Conservation (phyloP, 306 rosid genomes). For the Delonix regia region DNA sequence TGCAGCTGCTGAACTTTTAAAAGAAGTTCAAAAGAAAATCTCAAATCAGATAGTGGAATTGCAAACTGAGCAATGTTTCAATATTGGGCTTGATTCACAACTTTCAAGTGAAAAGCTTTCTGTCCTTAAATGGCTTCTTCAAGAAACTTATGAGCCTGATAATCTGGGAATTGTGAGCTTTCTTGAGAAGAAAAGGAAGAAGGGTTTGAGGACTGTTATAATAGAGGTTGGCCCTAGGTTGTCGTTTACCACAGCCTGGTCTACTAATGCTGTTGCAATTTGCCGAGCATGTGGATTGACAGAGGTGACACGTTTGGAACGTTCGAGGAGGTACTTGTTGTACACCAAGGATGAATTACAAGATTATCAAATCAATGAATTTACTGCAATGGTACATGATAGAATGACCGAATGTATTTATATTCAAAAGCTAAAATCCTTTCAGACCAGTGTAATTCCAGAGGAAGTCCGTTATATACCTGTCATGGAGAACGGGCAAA, state of each 20-base stretch:
- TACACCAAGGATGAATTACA: slow-evolving; percentile 50
- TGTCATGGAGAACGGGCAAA: slow-evolving; percentile 80
- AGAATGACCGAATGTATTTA: slow-evolving; percentile 91
- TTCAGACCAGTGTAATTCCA: slow-evolving; percentile 63
- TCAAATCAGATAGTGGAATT: slow-evolving; percentile 71
- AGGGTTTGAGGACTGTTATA: slow-evolving; percentile 61
- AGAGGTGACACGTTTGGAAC: slow-evolving; percentile 82
- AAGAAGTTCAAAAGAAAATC: slow-evolving; percentile 67
- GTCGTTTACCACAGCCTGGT: slow-evolving; percentile 94
- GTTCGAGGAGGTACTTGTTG: slow-evolving; percentile 86
- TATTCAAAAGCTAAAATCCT: slow-evolving; percentile 63
- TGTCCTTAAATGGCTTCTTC: slow-evolving; percentile 82
- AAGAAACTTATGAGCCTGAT: slow-evolving; percentile 87
- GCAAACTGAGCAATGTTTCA: slow-evolving; percentile 79
- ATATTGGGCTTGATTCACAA: slow-evolving; percentile 59
- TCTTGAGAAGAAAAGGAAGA: slow-evolving; percentile 70
- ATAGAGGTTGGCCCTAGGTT: slow-evolving; percentile 90
- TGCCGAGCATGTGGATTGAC: slow-evolving; percentile 87
- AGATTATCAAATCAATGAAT: slow-evolving; percentile 62
- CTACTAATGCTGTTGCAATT: slow-evolving; percentile 87
- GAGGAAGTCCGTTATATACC: slow-evolving; percentile 69
- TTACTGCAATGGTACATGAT: slow-evolving; percentile 81
- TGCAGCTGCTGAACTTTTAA: slow-evolving; percentile 70
- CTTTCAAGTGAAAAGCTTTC: slow-evolving; percentile 57
- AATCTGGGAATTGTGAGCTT: slow-evolving; percentile 78